Evolutionary conservation across 805 yeast species (phyloP), one percentile per base, ranked within the genome.

Genomic region (Schizosaccharomyces lindneri): DNA sequence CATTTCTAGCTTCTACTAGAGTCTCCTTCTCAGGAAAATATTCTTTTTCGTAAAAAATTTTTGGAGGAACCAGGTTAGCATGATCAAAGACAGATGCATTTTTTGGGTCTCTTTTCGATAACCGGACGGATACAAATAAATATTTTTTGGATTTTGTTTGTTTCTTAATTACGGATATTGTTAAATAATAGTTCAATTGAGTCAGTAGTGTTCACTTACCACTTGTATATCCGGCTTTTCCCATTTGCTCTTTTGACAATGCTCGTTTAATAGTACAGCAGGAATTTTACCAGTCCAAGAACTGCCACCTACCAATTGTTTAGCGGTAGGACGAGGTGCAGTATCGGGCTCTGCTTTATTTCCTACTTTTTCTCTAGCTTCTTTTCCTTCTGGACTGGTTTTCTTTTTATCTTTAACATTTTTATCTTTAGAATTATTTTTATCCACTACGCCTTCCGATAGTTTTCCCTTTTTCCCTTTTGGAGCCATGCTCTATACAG

Each of bases 201-300:
- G 27, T 36, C 24, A 29, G 17, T n/a, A 24, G 66, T n/a, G 59
- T 36, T 65, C 63, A 64, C 71, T 69, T 55, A 73, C 77, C 85
- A 84, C 82, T 60, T 85, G 89, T 66, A 87, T 86, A 27, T 78
- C 82, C 3, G 87, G 94, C 65, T 83, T 83, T 63, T 82, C 84
- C 98, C 98, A 90, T 71, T 87, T 87, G 63, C 79, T 81, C 69
- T 83, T 85, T 70, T 87, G 96, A 64, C 93, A 85, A 65, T 82
- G 83, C 68, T 90, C 98, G 67, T 87, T 87, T 4, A 90, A 76
- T 19, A 90, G 71, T 0, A 93, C 82, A 2, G 85, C 87, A 0
- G 98, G 97, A 17, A 90, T 74, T 67, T 90, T 90, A 0, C 98
- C 98, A 0, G 96, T 88, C 96, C 96, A 88, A 36, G 90, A 87